Evolutionary conservation across 805 yeast genomes (phyloP).

Genomic region (Candida dendrica): DNA sequence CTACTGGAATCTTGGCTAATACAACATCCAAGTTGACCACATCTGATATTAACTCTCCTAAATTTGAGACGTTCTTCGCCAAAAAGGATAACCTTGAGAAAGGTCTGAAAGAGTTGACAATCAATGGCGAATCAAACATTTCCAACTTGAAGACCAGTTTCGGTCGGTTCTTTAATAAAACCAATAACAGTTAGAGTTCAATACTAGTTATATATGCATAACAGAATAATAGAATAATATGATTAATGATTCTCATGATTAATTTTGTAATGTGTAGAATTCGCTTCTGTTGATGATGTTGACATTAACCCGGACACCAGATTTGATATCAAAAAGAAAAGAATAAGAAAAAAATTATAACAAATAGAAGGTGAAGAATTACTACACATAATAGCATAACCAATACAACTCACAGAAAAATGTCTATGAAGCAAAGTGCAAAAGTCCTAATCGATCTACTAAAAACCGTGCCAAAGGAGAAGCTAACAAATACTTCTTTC

Average conservation of each 20-base stretch:
- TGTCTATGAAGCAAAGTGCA: constrained; percentile 41
- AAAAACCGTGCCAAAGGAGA: constrained; percentile 62
- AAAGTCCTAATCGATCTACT: constrained; percentile 50
- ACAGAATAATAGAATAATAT: too few species aligned
- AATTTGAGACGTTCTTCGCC: constrained; percentile 16
- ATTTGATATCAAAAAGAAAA: too few species aligned
- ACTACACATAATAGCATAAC: too few species aligned
- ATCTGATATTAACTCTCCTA: constrained; percentile 18
- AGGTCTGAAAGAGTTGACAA: constrained; percentile 29
- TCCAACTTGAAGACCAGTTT: constrained; percentile 62
- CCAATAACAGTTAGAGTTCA: constrained; percentile 6
- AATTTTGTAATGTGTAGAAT: not conserved
- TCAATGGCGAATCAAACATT: constrained; percentile 53
- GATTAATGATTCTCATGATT: not conserved
- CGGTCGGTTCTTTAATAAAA: constrained; percentile 48
- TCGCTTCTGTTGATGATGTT: not conserved
- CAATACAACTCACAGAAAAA: constrained; percentile 3
- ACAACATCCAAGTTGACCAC: constrained; percentile 8
- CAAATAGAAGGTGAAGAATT: not conserved
- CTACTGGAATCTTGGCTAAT: constrained; percentile 4
- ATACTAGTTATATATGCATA: too few species aligned
- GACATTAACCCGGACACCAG: not conserved
- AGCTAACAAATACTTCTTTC: constrained; percentile 62
- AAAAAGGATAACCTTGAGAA: constrained; percentile 26
- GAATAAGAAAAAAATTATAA: too few species aligned